Base-by-base conservation (phyloP, 1,284 basidiomycete genomes). In the Cystobasidiaceae sp. region DNA sequence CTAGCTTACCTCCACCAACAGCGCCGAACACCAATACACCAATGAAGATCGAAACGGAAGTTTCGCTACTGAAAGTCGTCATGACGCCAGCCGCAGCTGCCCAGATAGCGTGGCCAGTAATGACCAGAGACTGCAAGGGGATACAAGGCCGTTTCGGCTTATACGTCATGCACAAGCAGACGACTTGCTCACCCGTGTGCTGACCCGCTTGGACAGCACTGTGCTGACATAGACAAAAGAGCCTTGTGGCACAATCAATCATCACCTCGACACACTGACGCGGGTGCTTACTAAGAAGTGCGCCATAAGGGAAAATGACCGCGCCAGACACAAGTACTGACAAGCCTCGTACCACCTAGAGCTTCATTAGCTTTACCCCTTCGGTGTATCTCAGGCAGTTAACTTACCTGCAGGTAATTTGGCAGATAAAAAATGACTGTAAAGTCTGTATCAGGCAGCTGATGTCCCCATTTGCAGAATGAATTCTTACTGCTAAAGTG, bases 111-210 rank as follows among this genome's bases (percentile, higher is more conserved):
- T 52, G 49, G 4, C 60, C 60, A 19, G 19, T 34, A 13, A 63
- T 55, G 41, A 63, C 34, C 37, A 55, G 33, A 1, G 4, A 3
- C 60, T 63, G 41, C 4, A 30, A 51, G 17, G 21, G 27, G 23
- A 23, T 11, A 8, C 21, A 15, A 8, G 28, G 49, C 23, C n/a
- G n/a, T n/a, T n/a, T n/a, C n/a, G n/a, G n/a, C n/a, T n/a, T n/a
- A n/a, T n/a, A n/a, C n/a, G n/a, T n/a, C n/a, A n/a, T n/a, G n/a
- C n/a, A n/a, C n/a, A n/a, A n/a, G n/a, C n/a, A n/a, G n/a, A n/a
- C n/a, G n/a, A n/a, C n/a, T n/a, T n/a, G n/a, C n/a, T n/a, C 34
- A 63, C 60, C 21, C 50, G 50, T n/a, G 46, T 43, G 17, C 60
- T 43, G 1, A 55, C 30, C 39, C 27, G 28, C 7, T 32, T 19